Evolutionary conservation across 2,329 filamentous ascomycete genomes (phyloP).

Genomic region (Alternaria postmessia): DNA sequence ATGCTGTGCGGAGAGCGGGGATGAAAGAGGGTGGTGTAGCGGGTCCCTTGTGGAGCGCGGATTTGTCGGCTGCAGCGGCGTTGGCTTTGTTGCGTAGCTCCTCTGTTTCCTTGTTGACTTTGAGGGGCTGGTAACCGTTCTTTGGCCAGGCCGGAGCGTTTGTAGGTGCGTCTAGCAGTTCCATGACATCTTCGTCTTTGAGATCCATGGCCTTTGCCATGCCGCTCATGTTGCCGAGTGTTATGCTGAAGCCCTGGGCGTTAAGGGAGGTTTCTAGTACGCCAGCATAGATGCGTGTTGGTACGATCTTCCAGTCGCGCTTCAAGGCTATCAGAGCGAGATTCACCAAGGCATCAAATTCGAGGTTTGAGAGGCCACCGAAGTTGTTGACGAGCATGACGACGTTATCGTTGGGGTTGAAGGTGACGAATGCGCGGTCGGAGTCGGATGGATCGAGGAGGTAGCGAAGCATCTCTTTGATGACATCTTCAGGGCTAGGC

Average conservation of each 20-base stretch:
- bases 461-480: constrained; percentile 58
- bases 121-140: constrained; percentile 52
- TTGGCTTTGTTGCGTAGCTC: constrained; percentile 41
- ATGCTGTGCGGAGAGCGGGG: constrained; percentile 52
- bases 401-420: constrained; percentile 56
- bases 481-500: constrained; percentile 58
- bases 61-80: constrained; percentile 29
- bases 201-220: constrained; percentile 54
- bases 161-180: constrained; percentile 60
- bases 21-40: constrained; percentile 54
- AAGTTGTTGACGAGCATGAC: constrained; percentile 60
- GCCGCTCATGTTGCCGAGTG: constrained; percentile 61
- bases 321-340: constrained; percentile 53
- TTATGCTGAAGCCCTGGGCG: constrained; percentile 65
- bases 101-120: constrained; percentile 37
- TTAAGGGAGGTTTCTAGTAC: constrained; percentile 64
- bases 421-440: constrained; percentile 60
- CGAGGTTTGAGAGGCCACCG: constrained; percentile 58
- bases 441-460: constrained; percentile 58
- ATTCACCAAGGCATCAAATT: constrained; percentile 58
- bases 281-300: constrained; percentile 57
- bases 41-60: constrained; percentile 34
- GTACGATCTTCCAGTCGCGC: constrained; percentile 59
- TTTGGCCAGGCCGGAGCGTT: constrained; percentile 62
- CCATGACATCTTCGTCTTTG: constrained; percentile 54